Evolutionary conservation across 495 filamentous ascomycete species (phyloP).

Genomic region (Corynascus novoguineensis): DNA sequence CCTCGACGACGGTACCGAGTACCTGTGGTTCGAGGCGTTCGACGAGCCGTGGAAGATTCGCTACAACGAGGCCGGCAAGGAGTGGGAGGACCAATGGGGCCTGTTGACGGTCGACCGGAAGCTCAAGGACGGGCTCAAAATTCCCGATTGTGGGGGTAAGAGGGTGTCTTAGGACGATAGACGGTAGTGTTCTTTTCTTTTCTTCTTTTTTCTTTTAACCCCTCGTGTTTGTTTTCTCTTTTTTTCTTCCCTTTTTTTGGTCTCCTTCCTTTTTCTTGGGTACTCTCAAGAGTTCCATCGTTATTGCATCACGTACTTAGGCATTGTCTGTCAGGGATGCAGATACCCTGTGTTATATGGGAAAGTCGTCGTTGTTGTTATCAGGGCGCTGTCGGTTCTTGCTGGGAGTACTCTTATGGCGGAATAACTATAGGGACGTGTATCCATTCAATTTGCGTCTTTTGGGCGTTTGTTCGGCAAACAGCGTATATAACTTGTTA

Average conservation of each 20-base stretch:
- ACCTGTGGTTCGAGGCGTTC: conserved; percentile 96
- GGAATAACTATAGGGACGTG: too few relatives aligned
- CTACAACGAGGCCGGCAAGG: conserved; percentile 61
- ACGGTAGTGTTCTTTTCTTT: background rate
- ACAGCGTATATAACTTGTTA: too few relatives aligned
- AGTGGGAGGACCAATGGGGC: conserved; percentile 97
- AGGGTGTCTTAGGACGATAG: conserved; percentile 37
- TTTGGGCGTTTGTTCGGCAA: too few relatives aligned
- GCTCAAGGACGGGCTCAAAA: conserved; percentile 76
- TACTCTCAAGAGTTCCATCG: too few relatives aligned
- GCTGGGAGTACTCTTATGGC: too few relatives aligned
- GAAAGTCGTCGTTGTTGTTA: too few relatives aligned
- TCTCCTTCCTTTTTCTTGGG: background rate
- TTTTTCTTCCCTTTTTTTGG: background rate
- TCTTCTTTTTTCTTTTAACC: background rate
- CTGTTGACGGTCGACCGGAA: conserved; percentile 82
- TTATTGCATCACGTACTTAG: too few relatives aligned
- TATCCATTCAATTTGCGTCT: too few relatives aligned
- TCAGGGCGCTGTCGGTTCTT: too few relatives aligned
- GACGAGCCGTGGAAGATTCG: conserved; percentile 90
- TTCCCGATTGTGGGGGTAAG: conserved; percentile 82
- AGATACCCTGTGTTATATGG: too few relatives aligned
- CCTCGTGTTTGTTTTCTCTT: background rate
- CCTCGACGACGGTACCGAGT: conserved; percentile 74
- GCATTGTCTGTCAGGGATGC: too few relatives aligned